Conservation (phyloP, 2,329 filamentous ascomycete species). For the Stagonosporopsis chrysanthemi region DNA sequence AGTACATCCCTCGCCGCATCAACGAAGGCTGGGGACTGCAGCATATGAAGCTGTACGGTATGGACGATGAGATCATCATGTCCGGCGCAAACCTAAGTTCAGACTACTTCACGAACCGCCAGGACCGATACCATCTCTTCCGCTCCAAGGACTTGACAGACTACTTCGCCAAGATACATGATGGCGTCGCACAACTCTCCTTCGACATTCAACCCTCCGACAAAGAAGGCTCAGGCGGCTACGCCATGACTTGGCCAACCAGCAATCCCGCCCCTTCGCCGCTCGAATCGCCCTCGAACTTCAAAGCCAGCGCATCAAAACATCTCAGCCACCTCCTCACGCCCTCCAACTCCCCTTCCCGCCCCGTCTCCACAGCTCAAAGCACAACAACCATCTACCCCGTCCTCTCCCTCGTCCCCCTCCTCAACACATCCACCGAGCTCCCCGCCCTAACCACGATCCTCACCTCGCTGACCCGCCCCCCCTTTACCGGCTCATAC, state of each 20-base stretch:
- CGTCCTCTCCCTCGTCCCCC: slow-evolving; percentile 84
- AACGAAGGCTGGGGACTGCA: slow-evolving; percentile 99
- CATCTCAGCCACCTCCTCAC: slow-evolving; percentile 72
- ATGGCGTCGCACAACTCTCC: slow-evolving; percentile 79
- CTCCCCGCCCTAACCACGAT: slow-evolving; percentile 80
- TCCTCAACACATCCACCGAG: slow-evolving; percentile 89
- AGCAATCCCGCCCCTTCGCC: slow-evolving; percentile 79
- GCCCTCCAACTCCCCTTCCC: slow-evolving; percentile 50
- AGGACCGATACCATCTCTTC: slow-evolving; percentile 95
- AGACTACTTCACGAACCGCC: slow-evolving; percentile 95
- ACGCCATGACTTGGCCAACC: slow-evolving; percentile 74
- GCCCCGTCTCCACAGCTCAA: slow-evolving; percentile 26
- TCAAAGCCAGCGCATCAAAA: slow-evolving; percentile 72
- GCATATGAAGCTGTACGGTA: slow-evolving; percentile 98
- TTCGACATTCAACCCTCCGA: slow-evolving; percentile 75
- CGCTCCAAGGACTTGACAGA: slow-evolving; percentile 78
- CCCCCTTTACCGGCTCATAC: slow-evolving; percentile 71
- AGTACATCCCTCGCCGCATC: slow-evolving; percentile 83
- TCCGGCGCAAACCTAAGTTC: slow-evolving; percentile 86
- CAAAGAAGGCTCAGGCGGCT: slow-evolving; percentile 57
- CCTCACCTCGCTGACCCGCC: slow-evolving; percentile 72
- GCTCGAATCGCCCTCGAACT: slow-evolving; percentile 71
- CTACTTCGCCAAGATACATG: slow-evolving; percentile 81
- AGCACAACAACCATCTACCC: slow-evolving; percentile 75
- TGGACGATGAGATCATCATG: slow-evolving; percentile 94